Evolutionary conservation across 2,329 filamentous ascomycete genomes (phyloP).

Genomic region (Alternaria sp.): DNA sequence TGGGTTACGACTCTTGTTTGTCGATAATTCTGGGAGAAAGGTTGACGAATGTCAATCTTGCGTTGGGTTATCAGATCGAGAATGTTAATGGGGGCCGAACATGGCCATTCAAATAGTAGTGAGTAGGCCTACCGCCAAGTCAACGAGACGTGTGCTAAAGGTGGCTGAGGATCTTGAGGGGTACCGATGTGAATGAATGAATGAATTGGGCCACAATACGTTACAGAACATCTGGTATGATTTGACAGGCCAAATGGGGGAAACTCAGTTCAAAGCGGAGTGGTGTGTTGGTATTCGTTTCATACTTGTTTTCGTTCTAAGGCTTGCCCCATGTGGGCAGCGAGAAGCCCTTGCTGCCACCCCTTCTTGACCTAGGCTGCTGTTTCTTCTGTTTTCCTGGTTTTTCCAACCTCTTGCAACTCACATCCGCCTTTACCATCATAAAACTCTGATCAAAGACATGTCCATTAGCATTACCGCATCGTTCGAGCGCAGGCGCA

Average conservation of each 20-base stretch:
- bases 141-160: too few relatives aligned
- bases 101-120: too few relatives aligned
- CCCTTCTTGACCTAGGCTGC: slow-evolving; percentile 24
- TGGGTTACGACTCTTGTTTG: too few relatives aligned
- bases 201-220: too few relatives aligned
- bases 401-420: slow-evolving; percentile 43
- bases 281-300: slow-evolving; percentile 1
- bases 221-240: too few relatives aligned
- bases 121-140: too few relatives aligned
- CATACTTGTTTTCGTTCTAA: slow-evolving; percentile 5
- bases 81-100: too few relatives aligned
- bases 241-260: neutral
- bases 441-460: slow-evolving; percentile 51
- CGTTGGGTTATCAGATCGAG: too few relatives aligned
- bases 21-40: too few relatives aligned
- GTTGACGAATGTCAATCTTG: too few relatives aligned
- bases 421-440: slow-evolving; percentile 51
- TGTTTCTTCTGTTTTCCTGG: slow-evolving; percentile 26
- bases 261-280: neutral
- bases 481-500: slow-evolving; percentile 51
- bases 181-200: too few relatives aligned
- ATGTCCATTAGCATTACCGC: slow-evolving; percentile 51
- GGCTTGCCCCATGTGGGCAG: slow-evolving; percentile 24
- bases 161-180: too few relatives aligned
- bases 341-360: slow-evolving; percentile 15